A percentile compares a stretch with the other conserved stretches of the same genome.
These are phyloP conservation scores for Diddensiella santjacobensis DNA, from an alignment of 805 yeast species.

Conservation along the genomic window DNA sequence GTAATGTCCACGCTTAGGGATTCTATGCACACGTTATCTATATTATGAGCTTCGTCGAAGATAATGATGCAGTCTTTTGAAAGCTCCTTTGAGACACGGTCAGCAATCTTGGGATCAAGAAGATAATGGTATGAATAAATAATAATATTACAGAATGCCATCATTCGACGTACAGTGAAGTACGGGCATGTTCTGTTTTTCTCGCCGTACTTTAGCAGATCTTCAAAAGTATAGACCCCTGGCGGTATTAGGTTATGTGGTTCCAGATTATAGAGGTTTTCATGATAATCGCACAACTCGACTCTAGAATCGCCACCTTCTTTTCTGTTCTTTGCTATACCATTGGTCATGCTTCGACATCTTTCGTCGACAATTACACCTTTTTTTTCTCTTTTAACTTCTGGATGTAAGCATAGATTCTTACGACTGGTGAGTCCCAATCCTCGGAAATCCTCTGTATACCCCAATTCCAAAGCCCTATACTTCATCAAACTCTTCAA, in stretches of 20 bases:
- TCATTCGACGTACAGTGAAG: conserved; percentile 97
- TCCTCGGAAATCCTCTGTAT: conserved; percentile 87
- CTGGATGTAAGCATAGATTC: conserved; percentile 88
- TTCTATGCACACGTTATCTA: conserved; percentile 97
- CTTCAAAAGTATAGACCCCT: conserved; percentile 94
- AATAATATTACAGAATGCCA: conserved; percentile 81
- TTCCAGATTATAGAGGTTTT: conserved; percentile 77
- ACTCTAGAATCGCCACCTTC: conserved; percentile 57
- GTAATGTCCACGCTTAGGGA: conserved; percentile 88
- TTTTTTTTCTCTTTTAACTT: conserved; percentile 78
- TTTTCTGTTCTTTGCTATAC: conserved; percentile 67
- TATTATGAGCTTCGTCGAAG: conserved; percentile 98
- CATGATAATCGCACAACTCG: conserved; percentile 82
- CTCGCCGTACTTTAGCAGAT: conserved; percentile 71
- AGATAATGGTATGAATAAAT: conserved; percentile 96
- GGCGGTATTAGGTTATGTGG: conserved; percentile 86
- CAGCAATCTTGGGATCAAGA: conserved; percentile 95
- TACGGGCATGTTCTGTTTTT: conserved; percentile 86
- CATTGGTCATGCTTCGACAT: conserved; percentile 92
- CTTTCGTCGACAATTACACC: conserved; percentile 94
- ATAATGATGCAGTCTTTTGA: conserved; percentile 91
- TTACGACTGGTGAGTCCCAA: conserved; percentile 92
- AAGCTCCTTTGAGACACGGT: conserved; percentile 86
- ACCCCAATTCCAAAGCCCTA: conserved; percentile 78
- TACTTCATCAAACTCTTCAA: conserved; percentile 83